Base-by-base conservation (phyloP, 495 filamentous ascomycete species). In the Xylaria scruposa region DNA sequence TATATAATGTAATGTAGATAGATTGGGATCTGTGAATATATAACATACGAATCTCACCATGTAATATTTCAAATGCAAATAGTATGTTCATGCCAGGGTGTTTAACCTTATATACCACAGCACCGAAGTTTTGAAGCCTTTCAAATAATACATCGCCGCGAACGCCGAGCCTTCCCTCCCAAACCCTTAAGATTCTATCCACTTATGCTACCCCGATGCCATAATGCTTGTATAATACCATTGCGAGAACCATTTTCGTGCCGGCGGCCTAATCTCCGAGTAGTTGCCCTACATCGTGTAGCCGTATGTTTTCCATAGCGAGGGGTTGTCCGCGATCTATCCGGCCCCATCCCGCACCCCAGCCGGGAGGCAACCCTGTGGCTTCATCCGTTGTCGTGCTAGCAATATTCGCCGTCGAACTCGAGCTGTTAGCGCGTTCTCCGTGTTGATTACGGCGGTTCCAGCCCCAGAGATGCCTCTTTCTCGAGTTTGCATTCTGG, bases 271-370 rank as follows among this genome's bases (percentile, higher is more conserved):
- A 49, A 7, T 49, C 19, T 49, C 6, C 19, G 13, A 80, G 59
- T 38, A 80, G 40, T 19, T 74, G 74, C 26, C 79, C 79, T 31
- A 80, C 77, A 21, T 80, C 79, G 51, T 80, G 79, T 10, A 80
- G 65, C 19, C 76, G 73, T 74, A 80, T 78, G 56, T 77, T 74
- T 59, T 80, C 77, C 61, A 78, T 78, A 2, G 68, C 61, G 6
- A 73, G 61, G 21, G 73, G 53, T 19, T 72, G 74, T 29, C 77
- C 77, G 56, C 79, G 74, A 70, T 81, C 80, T 68, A 80, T 75
- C 42, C 80, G 65, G 7, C 80, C 80, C 80, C 80, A 81, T 36
- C 80, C 80, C 6, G 68, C 77, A 26, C 80, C 80, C 80, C 80
- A 81, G 42, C 78, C 78, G 12, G 80, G 80, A 19, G 80, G 66